Percentiles rank a stretch among this genome's conserved stretches.
Conservation (phyloP, 83 land plant species). For the Larix sibirica region DNA sequence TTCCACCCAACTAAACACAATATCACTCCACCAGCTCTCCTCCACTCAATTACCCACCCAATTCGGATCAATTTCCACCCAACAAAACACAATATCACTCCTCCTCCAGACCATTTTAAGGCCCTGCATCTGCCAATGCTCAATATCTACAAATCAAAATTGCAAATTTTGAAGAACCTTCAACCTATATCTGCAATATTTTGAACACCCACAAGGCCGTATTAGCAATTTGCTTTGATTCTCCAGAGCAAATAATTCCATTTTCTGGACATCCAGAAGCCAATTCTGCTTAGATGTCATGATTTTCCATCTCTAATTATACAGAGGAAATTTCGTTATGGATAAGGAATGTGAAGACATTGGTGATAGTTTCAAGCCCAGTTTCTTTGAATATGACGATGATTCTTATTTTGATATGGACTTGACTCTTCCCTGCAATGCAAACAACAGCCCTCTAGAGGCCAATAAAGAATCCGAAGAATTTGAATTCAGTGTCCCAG, state of each 20-base stretch:
- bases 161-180: not conserved
- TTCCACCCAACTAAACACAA: too few relatives aligned
- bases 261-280: too few relatives aligned
- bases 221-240: too few relatives aligned
- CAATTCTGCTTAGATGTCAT: not conserved
- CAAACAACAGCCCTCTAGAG: not conserved
- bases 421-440: not conserved
- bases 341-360: not conserved
- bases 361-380: not conserved
- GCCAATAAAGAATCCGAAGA: conserved; percentile 22
- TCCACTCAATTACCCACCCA: too few relatives aligned
- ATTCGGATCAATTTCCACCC: too few relatives aligned
- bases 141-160: not conserved
- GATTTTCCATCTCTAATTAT: not conserved
- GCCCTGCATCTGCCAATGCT: not conserved
- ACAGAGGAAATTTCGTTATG: not conserved
- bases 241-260: too few relatives aligned
- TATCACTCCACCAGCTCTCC: too few relatives aligned
- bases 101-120: too few relatives aligned
- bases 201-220: not conserved
- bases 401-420: conserved; percentile 9
- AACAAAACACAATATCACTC: too few relatives aligned
- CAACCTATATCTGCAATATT: not conserved
- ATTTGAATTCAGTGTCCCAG: conserved; percentile 56
- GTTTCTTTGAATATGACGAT: conserved; percentile 6